These are phyloP conservation scores for Beverwykella pulmonaria DNA, from an alignment of 495 filamentous ascomycete species.

Conservation along the genomic window DNA sequence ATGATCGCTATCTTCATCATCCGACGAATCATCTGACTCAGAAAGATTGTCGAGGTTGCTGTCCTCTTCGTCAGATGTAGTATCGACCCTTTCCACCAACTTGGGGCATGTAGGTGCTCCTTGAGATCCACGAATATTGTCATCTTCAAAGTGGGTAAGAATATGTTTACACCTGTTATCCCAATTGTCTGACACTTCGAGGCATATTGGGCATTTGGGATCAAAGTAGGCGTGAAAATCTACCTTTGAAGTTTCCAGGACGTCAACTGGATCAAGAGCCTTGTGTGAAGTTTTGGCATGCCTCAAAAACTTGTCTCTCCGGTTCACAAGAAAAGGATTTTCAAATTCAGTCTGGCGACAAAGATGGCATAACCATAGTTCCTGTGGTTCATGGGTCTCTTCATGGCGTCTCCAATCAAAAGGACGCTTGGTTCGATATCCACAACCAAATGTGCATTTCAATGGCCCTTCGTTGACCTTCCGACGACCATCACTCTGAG, in stretches of 20 bases:
- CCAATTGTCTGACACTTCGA: conserved; percentile 12
- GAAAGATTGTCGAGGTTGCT: conserved; percentile 2
- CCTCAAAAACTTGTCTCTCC: conserved; percentile 33
- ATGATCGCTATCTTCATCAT: conserved; percentile 15
- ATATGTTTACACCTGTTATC: conserved; percentile 31
- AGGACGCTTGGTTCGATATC: conserved; percentile 30
- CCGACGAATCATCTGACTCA: conserved; percentile 15
- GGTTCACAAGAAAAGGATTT: conserved; percentile 30
- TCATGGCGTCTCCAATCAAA: conserved; percentile 38
- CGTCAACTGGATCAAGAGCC: conserved; percentile 6
- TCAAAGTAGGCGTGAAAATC: conserved; percentile 22
- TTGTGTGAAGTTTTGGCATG: conserved; percentile 31
- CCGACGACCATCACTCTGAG: conserved; percentile 29
- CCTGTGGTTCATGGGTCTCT: conserved; percentile 38
- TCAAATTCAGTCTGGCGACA: conserved; percentile 15
- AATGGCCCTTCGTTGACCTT: conserved; percentile 27
- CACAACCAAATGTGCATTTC: conserved; percentile 32
- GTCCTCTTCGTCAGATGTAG: conserved; percentile 15
- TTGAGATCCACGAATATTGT: background rate
- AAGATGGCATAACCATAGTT: conserved; percentile 34
- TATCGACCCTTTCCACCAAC: background rate
- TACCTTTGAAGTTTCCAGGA: conserved; percentile 26
- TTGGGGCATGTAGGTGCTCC: background rate
- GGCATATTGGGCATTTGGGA: conserved; percentile 26
- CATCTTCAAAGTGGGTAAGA: conserved; percentile 29